Evolutionary conservation across 768 basidiomycete genomes (phyloP).

Genomic region (Floccularia luteovirens): DNA sequence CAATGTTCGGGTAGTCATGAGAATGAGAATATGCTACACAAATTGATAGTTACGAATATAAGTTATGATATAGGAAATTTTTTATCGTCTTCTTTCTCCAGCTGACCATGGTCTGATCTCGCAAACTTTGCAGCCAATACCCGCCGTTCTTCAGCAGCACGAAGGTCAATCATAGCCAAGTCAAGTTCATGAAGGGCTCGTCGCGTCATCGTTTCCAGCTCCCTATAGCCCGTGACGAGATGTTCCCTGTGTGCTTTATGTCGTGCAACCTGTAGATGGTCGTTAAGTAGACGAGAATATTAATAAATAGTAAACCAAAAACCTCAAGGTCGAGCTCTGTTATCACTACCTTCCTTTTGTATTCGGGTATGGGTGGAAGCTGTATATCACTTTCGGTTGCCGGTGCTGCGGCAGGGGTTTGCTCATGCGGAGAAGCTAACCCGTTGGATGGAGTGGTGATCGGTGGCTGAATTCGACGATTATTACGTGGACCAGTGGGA

Average conservation of each 20-base stretch:
- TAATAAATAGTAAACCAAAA: neutral
- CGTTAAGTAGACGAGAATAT: neutral
- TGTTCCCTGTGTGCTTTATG: constrained; percentile 29
- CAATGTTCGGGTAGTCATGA: too few relatives aligned
- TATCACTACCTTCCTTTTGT: constrained; percentile 3
- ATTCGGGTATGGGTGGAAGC: constrained; percentile 2
- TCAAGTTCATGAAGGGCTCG: constrained; percentile 59
- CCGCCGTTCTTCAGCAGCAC: constrained; percentile 49
- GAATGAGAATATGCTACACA: too few relatives aligned
- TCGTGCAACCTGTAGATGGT: constrained; percentile 18
- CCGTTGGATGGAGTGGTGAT: constrained; percentile 2
- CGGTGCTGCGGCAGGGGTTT: neutral
- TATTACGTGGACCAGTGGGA: constrained; percentile 9
- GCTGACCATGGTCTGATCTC: too few relatives aligned
- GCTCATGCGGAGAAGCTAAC: constrained; percentile 1
- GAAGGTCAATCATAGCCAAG: constrained; percentile 49
- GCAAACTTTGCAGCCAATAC: constrained; percentile 51
- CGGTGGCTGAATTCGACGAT: constrained; percentile 11
- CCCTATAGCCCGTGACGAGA: constrained; percentile 29
- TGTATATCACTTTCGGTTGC: constrained; percentile 1
- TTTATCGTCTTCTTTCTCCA: too few relatives aligned
- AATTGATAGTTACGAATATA: too few relatives aligned
- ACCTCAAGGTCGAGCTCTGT: constrained; percentile 15
- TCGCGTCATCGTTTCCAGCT: constrained; percentile 29
- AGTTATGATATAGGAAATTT: too few relatives aligned